Base-by-base conservation (phyloP, 2,329 filamentous ascomycete genomes). In the Leptosphaerulina australis region DNA sequence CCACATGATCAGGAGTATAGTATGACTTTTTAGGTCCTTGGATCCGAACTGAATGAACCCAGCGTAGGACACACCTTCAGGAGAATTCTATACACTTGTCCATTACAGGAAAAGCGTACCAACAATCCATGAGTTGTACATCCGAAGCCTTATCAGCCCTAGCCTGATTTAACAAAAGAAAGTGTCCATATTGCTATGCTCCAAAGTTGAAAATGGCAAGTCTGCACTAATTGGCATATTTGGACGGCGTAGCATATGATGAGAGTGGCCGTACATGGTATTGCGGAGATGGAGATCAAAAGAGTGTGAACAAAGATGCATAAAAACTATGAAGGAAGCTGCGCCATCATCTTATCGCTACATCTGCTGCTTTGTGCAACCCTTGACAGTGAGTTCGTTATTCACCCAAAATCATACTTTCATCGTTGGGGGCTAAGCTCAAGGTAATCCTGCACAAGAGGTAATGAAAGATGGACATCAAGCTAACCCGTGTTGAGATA, bases 101-200 rank as follows among this genome's bases (percentile, higher is more conserved):
- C 37, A 14, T n/a, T 24, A 26, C 18, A n/a, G 4, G 18, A 21
- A 4, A 18, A 37, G 18, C 17, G 17, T 22, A 5, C n/a, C 5
- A 25, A 11, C 18, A 5, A 22, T 34, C 6, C 11, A 28, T 20
- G 22, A 18, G 28, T 11, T 22, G 15, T 20, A 35, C 30, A 29
- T 44, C 40, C 21, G 40, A 22, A 5, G 14, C 11, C 30, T 29
- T 22, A 35, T 44, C 30, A 22, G 40, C 29, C 40, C 30, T 44
- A 26, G 34, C 29, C 15, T 26, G 30, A 35, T 34, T 7, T 14
- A 18, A 17, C 9, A 17, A 10, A 30, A 18, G 43, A 25, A n/a
- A n/a, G n/a, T n/a, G n/a, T n/a, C n/a, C 14, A 38, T 38, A 10
- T 17, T 38, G 41, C 9, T 33, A 20, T n/a, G 8, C n/a, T 33